A percentile compares a stretch with the other conserved stretches of the same genome.
Conservation (phyloP, 2,329 filamentous ascomycete species). For the Colletotrichum karsti region DNA sequence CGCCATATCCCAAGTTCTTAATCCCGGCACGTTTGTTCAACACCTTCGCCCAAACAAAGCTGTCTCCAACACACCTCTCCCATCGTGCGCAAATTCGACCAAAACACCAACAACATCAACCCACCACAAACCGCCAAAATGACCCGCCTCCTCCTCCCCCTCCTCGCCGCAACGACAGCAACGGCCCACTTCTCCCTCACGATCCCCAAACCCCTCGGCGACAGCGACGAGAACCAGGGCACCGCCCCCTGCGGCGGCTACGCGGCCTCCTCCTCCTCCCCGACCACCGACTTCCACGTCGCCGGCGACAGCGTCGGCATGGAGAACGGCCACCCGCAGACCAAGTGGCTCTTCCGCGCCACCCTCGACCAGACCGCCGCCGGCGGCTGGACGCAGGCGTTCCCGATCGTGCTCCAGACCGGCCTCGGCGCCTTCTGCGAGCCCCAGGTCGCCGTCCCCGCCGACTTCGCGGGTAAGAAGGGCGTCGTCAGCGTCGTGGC, state of each 20-base stretch:
- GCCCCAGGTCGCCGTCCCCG: conserved; percentile 55
- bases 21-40: too few relatives aligned
- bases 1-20: not conserved
- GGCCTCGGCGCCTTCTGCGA: conserved; percentile 64
- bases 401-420: conserved; percentile 61
- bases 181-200: conserved; percentile 64
- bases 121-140: conserved; percentile 13
- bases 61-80: not conserved
- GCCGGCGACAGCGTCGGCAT: conserved; percentile 62
- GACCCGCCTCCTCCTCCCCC: conserved; percentile 38
- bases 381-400: conserved; percentile 63
- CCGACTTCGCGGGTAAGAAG: conserved; percentile 58
- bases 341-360: conserved; percentile 66
- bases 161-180: conserved; percentile 49
- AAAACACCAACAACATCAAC: not conserved
- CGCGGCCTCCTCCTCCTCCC: conserved; percentile 49
- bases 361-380: conserved; percentile 57
- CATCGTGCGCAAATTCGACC: not conserved
- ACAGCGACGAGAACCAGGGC: conserved; percentile 53
- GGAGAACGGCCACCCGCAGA: conserved; percentile 58
- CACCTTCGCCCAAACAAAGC: not conserved
- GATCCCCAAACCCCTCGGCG: conserved; percentile 55
- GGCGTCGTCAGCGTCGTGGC: conserved; percentile 63
- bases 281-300: conserved; percentile 62
- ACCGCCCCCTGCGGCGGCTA: conserved; percentile 64